These are phyloP conservation scores for Phycomyces blakesleeanus DNA, from an alignment of 192 early-diverging fungal species.

Conservation along the genomic window DNA sequence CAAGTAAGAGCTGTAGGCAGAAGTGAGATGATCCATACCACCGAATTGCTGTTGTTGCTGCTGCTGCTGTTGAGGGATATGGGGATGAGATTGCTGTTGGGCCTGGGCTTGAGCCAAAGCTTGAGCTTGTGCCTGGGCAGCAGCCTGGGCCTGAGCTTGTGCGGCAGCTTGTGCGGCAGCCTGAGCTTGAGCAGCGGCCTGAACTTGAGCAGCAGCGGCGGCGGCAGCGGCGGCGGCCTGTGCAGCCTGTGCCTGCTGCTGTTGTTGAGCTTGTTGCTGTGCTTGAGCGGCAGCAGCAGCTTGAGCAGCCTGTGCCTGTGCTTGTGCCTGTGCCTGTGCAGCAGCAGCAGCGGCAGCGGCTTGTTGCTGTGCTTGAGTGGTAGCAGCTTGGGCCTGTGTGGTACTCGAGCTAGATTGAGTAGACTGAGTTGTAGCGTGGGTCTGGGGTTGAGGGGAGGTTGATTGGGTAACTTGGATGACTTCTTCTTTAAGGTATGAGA, in stretches of 20 bases:
- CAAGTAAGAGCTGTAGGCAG: constrained; percentile 46
- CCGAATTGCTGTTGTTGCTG: constrained; percentile 27
- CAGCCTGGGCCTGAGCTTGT: neutral
- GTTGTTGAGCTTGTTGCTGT: neutral
- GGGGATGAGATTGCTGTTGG: neutral
- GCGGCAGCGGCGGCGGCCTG: neutral
- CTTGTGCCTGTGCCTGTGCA: neutral
- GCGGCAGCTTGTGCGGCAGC: neutral
- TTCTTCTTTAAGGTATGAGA: too few relatives aligned
- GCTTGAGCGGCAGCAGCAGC: neutral
- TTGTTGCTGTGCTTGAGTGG: neutral
- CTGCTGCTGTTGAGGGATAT: neutral
- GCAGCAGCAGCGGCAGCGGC: neutral
- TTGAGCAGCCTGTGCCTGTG: neutral
- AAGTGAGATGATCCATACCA: constrained; percentile 41
- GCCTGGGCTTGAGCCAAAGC: neutral
- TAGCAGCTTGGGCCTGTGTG: neutral
- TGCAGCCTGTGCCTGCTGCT: neutral
- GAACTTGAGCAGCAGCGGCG: neutral
- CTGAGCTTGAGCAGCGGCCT: neutral
- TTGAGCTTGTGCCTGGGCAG: neutral
- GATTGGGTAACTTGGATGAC: too few relatives aligned
- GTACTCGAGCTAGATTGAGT: neutral
- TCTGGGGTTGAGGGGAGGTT: too few relatives aligned
- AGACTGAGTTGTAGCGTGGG: too few relatives aligned